Evolutionary conservation across 805 yeast species (phyloP).

Genomic region (Yamadazyma sp.): DNA sequence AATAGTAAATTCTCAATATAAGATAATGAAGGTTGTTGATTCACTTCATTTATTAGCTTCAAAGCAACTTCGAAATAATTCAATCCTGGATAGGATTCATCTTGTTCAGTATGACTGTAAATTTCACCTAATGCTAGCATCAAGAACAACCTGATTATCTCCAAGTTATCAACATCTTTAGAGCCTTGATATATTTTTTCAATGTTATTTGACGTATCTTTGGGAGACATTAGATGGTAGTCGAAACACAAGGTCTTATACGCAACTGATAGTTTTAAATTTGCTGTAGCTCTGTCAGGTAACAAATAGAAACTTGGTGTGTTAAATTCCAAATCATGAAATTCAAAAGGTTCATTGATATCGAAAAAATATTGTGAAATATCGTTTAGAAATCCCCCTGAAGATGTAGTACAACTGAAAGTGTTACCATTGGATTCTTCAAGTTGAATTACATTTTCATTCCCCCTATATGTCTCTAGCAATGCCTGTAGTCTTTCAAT

Average conservation of each 20-base stretch:
- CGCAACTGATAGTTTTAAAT: neutral
- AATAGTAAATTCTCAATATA: slow-evolving; percentile 1
- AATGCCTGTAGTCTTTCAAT: neutral
- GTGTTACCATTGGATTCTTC: too few relatives aligned
- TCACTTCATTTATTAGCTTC: neutral
- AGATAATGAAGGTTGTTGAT: slow-evolving; percentile 1
- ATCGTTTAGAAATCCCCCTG: neutral
- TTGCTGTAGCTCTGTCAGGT: neutral
- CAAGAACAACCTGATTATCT: neutral
- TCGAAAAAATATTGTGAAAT: neutral
- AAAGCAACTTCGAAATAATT: neutral
- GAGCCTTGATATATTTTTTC: neutral
- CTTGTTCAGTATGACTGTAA: neutral
- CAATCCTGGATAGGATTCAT: neutral
- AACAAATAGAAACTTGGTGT: neutral
- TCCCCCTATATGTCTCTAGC: neutral
- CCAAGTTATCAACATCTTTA: neutral
- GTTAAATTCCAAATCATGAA: neutral
- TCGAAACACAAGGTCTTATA: slow-evolving; percentile 1
- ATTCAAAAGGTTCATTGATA: neutral
- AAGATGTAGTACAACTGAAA: neutral
- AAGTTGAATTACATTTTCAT: too few relatives aligned
- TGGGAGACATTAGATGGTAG: neutral
- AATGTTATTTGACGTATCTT: neutral
- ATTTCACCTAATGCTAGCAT: slow-evolving; percentile 1